A percentile compares a stretch with the other conserved stretches of the same genome.
Evolutionary conservation across 2,329 filamentous ascomycete genomes (phyloP).

Genomic region (Rhytidhysteron rufulum): DNA sequence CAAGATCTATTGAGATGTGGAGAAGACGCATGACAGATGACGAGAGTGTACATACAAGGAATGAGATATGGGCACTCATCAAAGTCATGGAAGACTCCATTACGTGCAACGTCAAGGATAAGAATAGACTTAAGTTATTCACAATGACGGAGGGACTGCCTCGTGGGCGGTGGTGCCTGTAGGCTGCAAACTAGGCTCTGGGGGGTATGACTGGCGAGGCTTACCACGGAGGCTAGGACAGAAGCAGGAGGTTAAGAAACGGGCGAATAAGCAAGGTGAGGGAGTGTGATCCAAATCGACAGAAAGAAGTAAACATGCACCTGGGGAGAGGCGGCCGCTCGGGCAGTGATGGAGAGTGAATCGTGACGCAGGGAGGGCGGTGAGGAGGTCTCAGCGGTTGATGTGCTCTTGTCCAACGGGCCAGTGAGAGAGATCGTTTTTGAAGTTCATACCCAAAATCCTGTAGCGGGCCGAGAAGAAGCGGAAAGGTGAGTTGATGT

Average conservation of each 20-base stretch:
- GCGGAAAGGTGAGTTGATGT: constrained; percentile 4
- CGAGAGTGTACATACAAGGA: constrained; percentile 40
- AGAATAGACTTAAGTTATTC: constrained; percentile 29
- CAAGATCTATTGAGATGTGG: constrained; percentile 10
- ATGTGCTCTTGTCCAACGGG: constrained; percentile 45
- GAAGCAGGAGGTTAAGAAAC: constrained; percentile 13
- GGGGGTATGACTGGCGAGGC: constrained; percentile 21
- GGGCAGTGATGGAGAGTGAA: constrained; percentile 13
- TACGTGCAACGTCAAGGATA: constrained; percentile 26
- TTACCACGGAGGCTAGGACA: constrained; percentile 16
- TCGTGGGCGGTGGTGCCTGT: constrained; percentile 23
- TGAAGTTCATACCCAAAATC: constrained; percentile 39
- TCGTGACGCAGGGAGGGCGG: constrained; percentile 15
- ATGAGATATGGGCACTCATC: constrained; percentile 47
- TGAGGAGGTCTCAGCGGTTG: constrained; percentile 32
- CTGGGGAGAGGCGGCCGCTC: constrained; percentile 2
- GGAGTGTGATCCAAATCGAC: constrained; percentile 10
- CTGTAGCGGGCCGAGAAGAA: constrained; percentile 2
- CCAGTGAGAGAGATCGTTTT: constrained; percentile 40
- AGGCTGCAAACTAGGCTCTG: constrained; percentile 17
- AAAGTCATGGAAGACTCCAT: constrained; percentile 45
- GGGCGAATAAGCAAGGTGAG: constrained; percentile 26
- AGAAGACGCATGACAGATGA: constrained; percentile 18
- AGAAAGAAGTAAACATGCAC: constrained; percentile 22
- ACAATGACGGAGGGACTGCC: constrained; percentile 17